Conservation (phyloP, 2,329 filamentous ascomycete genomes). For the Alternaria hordeiaustralica region DNA sequence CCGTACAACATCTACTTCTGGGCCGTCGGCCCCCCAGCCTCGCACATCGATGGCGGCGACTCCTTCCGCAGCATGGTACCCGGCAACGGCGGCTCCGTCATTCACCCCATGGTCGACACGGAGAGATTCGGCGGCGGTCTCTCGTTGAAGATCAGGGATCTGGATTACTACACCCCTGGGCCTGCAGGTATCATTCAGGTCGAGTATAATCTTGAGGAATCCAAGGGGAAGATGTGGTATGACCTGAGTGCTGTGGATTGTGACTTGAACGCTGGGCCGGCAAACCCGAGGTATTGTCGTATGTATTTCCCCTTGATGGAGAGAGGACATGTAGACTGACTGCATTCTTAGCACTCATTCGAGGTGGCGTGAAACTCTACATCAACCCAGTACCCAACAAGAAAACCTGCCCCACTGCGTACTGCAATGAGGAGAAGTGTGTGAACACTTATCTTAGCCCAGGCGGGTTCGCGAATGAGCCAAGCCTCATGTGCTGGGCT, state of each 20-base stretch:
- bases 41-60: constrained; percentile 12
- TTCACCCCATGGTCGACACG: constrained; percentile 20
- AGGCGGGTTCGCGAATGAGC: constrained; percentile 26
- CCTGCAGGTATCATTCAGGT: constrained; percentile 32
- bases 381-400: background rate
- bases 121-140: constrained; percentile 15
- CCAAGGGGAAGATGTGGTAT: constrained; percentile 23
- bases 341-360: constrained; percentile 10
- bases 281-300: constrained; percentile 25
- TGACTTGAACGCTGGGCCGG: background rate
- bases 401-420: constrained; percentile 9
- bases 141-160: constrained; percentile 32
- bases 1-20: constrained; percentile 30
- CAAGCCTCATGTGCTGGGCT: constrained; percentile 20
- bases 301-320: background rate
- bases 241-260: constrained; percentile 33
- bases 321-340: background rate
- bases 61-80: constrained; percentile 13
- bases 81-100: background rate
- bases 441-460: constrained; percentile 19
- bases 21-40: constrained; percentile 15
- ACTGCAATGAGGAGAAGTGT: constrained; percentile 16
- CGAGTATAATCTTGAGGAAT: constrained; percentile 26
- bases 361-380: constrained; percentile 27
- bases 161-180: constrained; percentile 16